These are phyloP conservation scores for Kuraishia cidri DNA, from an alignment of 805 yeast species.

Conservation along the genomic window DNA sequence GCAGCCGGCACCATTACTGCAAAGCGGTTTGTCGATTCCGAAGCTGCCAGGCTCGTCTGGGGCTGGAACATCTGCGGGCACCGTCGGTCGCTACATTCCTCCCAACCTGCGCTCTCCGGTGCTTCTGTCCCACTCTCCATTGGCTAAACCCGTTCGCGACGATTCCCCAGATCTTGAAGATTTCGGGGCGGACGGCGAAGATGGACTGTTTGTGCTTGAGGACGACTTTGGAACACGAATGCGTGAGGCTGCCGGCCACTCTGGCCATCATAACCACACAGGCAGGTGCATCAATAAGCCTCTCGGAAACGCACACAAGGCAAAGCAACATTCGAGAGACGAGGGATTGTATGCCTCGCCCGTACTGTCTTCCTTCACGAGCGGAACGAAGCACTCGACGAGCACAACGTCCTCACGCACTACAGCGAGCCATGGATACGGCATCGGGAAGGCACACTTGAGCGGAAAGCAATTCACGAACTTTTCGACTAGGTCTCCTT, in stretches of 20 bases:
- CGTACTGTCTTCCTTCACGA: too few species aligned
- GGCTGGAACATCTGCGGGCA: too few species aligned
- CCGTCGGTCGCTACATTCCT: constrained; percentile 64
- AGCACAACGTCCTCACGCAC: constrained; percentile 10
- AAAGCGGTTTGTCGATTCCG: too few species aligned
- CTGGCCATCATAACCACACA: too few species aligned
- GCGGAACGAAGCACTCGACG: too few species aligned
- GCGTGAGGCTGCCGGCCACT: constrained; percentile 2
- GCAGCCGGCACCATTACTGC: too few species aligned
- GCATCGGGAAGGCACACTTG: background rate
- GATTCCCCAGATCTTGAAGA: constrained; percentile 21
- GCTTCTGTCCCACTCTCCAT: constrained; percentile 10
- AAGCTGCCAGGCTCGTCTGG: too few species aligned
- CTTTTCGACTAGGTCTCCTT: too few species aligned
- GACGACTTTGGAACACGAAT: constrained; percentile 15
- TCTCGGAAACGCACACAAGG: too few species aligned
- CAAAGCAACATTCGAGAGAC: too few species aligned
- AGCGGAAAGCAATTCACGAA: background rate
- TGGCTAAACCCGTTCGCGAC: constrained; percentile 5
- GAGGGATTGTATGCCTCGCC: too few species aligned
- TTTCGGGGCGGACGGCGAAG: constrained; percentile 17
- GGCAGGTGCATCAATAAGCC: constrained; percentile 5
- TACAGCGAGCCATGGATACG: constrained; percentile 7
- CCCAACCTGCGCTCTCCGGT: constrained; percentile 56
- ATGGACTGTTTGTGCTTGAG: constrained; percentile 29